Evolutionary conservation across 352 stramenopile species (phyloP).

Genomic region (Phytopythium delawarense): DNA sequence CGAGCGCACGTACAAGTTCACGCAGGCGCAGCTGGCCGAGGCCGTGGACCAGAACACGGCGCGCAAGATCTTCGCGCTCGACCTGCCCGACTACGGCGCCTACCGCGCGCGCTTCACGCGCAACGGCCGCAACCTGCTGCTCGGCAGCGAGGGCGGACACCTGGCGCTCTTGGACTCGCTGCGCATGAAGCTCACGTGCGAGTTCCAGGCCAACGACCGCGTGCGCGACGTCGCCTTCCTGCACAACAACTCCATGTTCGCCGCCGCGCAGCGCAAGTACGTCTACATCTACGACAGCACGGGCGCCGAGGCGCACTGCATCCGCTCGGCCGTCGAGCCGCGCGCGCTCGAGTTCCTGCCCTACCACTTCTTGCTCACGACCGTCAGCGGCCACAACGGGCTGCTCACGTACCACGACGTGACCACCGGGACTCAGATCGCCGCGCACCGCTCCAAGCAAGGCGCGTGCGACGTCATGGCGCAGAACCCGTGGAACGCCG

Average conservation of each 20-base stretch:
- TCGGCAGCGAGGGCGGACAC: slow-evolving; percentile 94
- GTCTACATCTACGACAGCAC: slow-evolving; percentile 98
- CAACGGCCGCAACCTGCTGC: slow-evolving; percentile 93
- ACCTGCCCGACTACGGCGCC: slow-evolving; percentile 89
- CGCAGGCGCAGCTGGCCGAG: slow-evolving; percentile 81
- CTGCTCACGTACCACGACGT: slow-evolving; percentile 96
- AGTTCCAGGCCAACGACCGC: slow-evolving; percentile 94
- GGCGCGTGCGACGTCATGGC: slow-evolving; percentile 91
- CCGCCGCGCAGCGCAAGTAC: slow-evolving; percentile 96
- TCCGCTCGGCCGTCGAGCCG: slow-evolving; percentile 91
- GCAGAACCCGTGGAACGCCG: slow-evolving; percentile 96
- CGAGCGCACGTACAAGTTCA: slow-evolving; percentile 96
- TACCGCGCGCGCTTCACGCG: slow-evolving; percentile 95
- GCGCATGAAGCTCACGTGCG: slow-evolving; percentile 87
- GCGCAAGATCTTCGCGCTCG: slow-evolving; percentile 94
- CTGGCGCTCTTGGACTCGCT: slow-evolving; percentile 94
- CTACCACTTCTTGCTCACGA: slow-evolving; percentile 98
- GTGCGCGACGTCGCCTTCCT: slow-evolving; percentile 96
- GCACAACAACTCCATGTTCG: slow-evolving; percentile 97
- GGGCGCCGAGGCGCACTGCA: slow-evolving; percentile 95
- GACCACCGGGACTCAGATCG: slow-evolving; percentile 92
- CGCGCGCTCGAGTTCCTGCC: slow-evolving; percentile 95
- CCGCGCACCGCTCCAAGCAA: slow-evolving; percentile 89
- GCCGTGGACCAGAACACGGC: slow-evolving; percentile 93
- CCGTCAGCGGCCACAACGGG: slow-evolving; percentile 82